phyloP scores from a whole-genome alignment of 148 eudicot species.

The Camellia lanceoleosa region DNA sequence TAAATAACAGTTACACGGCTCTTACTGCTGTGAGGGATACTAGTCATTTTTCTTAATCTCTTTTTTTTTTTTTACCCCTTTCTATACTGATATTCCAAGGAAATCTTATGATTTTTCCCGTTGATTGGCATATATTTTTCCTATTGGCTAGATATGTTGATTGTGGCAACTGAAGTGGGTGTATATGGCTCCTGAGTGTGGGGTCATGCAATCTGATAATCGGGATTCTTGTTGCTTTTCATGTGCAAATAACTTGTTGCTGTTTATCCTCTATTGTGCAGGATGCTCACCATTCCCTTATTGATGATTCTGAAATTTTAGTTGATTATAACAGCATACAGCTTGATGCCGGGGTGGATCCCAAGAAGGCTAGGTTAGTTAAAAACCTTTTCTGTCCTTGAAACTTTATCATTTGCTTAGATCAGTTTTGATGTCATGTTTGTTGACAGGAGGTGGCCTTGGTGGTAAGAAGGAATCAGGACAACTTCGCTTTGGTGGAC shows the following conservation, averaged over 20 bases:
- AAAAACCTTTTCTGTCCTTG: slow-evolving; percentile 7
- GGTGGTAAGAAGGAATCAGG: slow-evolving; percentile 98
- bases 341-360: slow-evolving; percentile 97
- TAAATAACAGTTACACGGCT: too few species aligned
- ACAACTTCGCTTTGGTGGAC: slow-evolving; percentile 97
- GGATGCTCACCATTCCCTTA: slow-evolving; percentile 86
- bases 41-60: too few species aligned
- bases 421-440: slow-evolving; percentile 7
- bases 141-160: not conserved
- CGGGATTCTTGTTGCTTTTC: not conserved
- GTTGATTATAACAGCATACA: slow-evolving; percentile 96
- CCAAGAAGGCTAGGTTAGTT: slow-evolving; percentile 93
- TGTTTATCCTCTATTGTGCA: slow-evolving; percentile 24
- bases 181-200: not conserved
- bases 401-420: not conserved
- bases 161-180: not conserved
- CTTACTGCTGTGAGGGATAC: too few species aligned
- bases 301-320: slow-evolving; percentile 89
- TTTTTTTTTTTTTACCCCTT: not conserved
- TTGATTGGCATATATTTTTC: not conserved
- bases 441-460: slow-evolving; percentile 80
- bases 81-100: not conserved
- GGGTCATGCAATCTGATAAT: not conserved
- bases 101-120: not conserved
- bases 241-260: not conserved